Percentiles rank a stretch among this genome's conserved stretches.
phyloP scores from a whole-genome alignment of 2,329 filamentous ascomycete genomes.

The Cytospora leucostoma region DNA sequence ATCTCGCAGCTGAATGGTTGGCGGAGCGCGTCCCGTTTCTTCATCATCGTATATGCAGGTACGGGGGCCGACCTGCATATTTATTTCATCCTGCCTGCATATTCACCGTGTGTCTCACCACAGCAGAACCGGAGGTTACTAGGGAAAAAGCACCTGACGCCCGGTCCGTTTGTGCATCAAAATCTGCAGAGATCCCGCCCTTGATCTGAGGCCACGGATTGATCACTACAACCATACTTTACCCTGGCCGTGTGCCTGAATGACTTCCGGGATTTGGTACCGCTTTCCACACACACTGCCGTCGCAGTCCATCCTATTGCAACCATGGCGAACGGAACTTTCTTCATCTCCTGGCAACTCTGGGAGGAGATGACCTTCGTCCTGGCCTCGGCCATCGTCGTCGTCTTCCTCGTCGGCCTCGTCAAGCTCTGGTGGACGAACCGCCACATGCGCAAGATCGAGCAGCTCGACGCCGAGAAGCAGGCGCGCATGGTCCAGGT shows the following conservation, averaged over 20 bases:
- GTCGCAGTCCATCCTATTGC: not conserved
- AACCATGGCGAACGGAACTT: constrained; percentile 46
- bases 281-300: not conserved
- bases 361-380: constrained; percentile 93
- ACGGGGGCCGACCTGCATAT: constrained; percentile 11
- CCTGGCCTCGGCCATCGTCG: constrained; percentile 68
- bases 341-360: constrained; percentile 72
- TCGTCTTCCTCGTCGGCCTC: constrained; percentile 69
- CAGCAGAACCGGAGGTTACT: not conserved
- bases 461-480: constrained; percentile 68
- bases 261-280: not conserved
- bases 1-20: constrained; percentile 2
- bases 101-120: not conserved
- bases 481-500: constrained; percentile 54
- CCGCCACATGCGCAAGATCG: constrained; percentile 56
- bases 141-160: not conserved
- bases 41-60: constrained; percentile 26
- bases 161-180: not conserved
- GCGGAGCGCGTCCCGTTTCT: constrained; percentile 11
- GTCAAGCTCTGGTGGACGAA: constrained; percentile 67
- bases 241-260: not conserved
- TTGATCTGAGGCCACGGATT: not conserved
- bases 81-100: not conserved
- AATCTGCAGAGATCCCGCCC: not conserved
- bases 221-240: not conserved